Percentiles rank a stretch among this genome's conserved stretches.
These are phyloP conservation scores for Plantago rigida DNA, from an alignment of 305 asterid genomes.

Conservation along the genomic window DNA sequence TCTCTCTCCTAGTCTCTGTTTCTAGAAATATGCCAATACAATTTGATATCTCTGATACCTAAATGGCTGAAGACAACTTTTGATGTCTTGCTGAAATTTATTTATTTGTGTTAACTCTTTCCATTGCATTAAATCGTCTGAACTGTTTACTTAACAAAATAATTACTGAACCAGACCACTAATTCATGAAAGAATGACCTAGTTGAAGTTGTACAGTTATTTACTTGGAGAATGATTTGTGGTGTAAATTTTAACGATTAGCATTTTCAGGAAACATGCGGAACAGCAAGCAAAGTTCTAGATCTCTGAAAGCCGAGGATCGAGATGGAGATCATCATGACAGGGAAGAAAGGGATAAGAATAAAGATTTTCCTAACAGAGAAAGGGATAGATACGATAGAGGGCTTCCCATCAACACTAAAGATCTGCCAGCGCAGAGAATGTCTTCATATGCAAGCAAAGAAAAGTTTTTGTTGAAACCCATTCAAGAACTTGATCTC, in stretches of 20 bases:
- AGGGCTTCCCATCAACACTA: slow-evolving; percentile 43
- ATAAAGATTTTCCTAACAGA: slow-evolving; percentile 44
- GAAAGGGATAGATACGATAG: slow-evolving; percentile 63
- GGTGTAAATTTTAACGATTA: slow-evolving; percentile 19
- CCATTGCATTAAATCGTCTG: too few species aligned
- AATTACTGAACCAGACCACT: not conserved
- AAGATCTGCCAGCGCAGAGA: slow-evolving; percentile 60
- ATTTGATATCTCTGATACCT: not conserved
- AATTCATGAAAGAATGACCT: not conserved
- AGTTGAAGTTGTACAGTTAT: slow-evolving; percentile 12
- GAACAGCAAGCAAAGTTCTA: slow-evolving; percentile 44
- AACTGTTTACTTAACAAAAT: too few species aligned
- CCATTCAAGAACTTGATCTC: slow-evolving; percentile 97
- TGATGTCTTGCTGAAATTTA: too few species aligned
- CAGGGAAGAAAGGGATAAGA: slow-evolving; percentile 53
- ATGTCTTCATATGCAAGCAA: slow-evolving; percentile 48
- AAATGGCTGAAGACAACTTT: not conserved
- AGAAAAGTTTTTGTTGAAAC: slow-evolving; percentile 66
- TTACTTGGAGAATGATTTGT: slow-evolving; percentile 20
- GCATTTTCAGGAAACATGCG: slow-evolving; percentile 54
- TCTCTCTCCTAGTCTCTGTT: not conserved
- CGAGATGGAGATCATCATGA: slow-evolving; percentile 55
- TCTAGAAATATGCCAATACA: not conserved
- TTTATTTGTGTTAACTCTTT: too few species aligned
- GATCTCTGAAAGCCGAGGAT: slow-evolving; percentile 47